phyloP scores from a whole-genome alignment of 495 filamentous ascomycete genomes.

The Annulohypoxylon moriforme region DNA sequence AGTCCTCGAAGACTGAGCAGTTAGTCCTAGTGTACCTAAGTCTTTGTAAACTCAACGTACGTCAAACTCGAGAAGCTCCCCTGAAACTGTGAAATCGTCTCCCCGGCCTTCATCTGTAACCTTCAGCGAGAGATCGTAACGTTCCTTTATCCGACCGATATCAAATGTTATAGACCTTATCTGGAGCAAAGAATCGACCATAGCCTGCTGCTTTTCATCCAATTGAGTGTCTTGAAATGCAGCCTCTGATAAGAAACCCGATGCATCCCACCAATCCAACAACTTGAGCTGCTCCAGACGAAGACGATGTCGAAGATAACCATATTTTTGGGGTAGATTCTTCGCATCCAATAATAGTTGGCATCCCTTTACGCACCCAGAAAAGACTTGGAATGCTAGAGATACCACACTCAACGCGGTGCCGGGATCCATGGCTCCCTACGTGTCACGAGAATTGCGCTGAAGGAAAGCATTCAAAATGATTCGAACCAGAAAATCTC shows the following conservation, averaged over 20 bases:
- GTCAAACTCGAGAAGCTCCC: neutral
- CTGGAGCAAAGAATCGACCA: neutral
- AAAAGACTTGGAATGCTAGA: conserved; percentile 4
- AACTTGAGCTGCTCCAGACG: conserved; percentile 3
- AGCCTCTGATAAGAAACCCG: neutral
- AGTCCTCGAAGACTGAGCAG: neutral
- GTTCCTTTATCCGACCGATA: neutral
- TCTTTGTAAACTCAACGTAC: neutral
- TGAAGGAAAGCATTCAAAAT: neutral
- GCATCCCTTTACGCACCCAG: neutral
- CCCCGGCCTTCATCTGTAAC: neutral
- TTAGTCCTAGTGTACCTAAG: neutral
- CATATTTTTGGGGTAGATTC: neutral
- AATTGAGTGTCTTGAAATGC: neutral
- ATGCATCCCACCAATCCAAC: conserved; percentile 4
- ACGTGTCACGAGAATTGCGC: neutral
- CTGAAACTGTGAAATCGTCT: neutral
- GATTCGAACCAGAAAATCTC: neutral
- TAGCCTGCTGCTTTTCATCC: neutral
- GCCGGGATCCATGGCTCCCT: conserved; percentile 1
- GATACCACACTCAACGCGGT: neutral
- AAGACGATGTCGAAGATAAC: neutral
- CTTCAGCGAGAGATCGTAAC: neutral
- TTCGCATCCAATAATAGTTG: conserved; percentile 1
- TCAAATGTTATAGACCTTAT: conserved; percentile 2